These are phyloP conservation scores for Aspergillus pseudoglaucus DNA, from an alignment of 2,329 filamentous ascomycete genomes.

Conservation along the genomic window DNA sequence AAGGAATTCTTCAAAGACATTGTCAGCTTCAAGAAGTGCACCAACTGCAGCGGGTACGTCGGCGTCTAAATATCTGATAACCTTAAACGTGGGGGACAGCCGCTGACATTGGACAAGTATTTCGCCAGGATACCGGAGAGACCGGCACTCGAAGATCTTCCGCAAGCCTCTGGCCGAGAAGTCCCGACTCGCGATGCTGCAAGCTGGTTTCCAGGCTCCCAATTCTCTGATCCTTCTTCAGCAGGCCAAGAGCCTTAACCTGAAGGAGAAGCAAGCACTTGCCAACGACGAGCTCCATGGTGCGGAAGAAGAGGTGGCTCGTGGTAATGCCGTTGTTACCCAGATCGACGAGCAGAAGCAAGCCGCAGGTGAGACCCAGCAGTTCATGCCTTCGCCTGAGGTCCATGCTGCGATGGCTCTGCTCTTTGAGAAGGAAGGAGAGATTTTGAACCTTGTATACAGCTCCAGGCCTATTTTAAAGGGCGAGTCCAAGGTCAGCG, in stretches of 20 bases:
- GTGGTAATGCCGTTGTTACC: conserved; percentile 43
- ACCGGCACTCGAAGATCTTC: conserved; percentile 89
- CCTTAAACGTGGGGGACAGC: not conserved
- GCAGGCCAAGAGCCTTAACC: conserved; percentile 36
- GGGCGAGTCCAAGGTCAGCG: conserved; percentile 52
- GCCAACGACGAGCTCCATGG: conserved; percentile 43
- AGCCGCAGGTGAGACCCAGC: conserved; percentile 46
- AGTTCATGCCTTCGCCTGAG: conserved; percentile 76
- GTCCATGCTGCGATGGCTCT: conserved; percentile 70
- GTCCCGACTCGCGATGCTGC: conserved; percentile 69
- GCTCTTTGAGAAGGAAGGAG: conserved; percentile 80
- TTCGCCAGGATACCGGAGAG: conserved; percentile 79
- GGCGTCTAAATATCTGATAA: not conserved
- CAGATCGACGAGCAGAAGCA: conserved; percentile 30
- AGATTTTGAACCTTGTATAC: conserved; percentile 79
- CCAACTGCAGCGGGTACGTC: conserved; percentile 51
- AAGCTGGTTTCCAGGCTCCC: conserved; percentile 58
- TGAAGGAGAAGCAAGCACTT: conserved; percentile 26
- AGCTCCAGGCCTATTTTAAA: conserved; percentile 62
- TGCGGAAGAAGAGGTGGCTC: conserved; percentile 53
- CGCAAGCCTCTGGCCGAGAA: conserved; percentile 70
- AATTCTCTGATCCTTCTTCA: conserved; percentile 63
- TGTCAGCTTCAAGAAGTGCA: conserved; percentile 63
- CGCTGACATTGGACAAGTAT: conserved; percentile 45
- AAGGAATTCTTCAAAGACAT: conserved; percentile 76